These are phyloP conservation scores for Solanum chaucha DNA, from an alignment of 257 asterid genomes.

Conservation along the genomic window DNA sequence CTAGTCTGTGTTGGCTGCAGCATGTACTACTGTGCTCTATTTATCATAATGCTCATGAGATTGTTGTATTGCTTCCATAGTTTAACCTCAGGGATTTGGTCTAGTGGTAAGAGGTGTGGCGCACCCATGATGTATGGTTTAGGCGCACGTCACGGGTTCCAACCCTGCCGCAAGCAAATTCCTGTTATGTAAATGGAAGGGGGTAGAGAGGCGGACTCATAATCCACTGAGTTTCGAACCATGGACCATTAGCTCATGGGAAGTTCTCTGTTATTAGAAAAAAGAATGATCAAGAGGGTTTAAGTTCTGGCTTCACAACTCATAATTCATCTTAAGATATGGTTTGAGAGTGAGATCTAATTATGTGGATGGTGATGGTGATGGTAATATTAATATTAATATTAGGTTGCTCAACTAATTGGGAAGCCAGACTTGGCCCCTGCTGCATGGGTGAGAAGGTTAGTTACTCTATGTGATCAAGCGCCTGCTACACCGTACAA, in stretches of 20 bases:
- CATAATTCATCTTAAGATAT: background rate
- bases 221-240: background rate
- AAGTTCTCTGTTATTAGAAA: background rate
- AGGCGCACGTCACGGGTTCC: background rate
- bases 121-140: background rate
- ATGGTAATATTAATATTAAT: background rate
- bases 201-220: background rate
- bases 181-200: background rate
- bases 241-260: background rate
- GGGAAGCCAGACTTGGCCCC: conserved; percentile 99
- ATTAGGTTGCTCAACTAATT: conserved; percentile 81
- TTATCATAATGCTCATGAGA: background rate
- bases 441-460: conserved; percentile 90
- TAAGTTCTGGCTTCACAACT: background rate
- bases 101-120: background rate
- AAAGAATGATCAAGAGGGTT: background rate
- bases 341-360: background rate
- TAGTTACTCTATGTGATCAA: conserved; percentile 95
- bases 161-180: background rate
- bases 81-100: background rate
- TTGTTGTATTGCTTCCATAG: background rate
- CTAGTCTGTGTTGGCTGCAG: background rate
- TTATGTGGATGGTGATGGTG: background rate
- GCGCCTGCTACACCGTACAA: conserved; percentile 74
- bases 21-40: background rate